Conservation (phyloP, 2,329 filamentous ascomycete genomes). For the Dactylellina sp. region DNA sequence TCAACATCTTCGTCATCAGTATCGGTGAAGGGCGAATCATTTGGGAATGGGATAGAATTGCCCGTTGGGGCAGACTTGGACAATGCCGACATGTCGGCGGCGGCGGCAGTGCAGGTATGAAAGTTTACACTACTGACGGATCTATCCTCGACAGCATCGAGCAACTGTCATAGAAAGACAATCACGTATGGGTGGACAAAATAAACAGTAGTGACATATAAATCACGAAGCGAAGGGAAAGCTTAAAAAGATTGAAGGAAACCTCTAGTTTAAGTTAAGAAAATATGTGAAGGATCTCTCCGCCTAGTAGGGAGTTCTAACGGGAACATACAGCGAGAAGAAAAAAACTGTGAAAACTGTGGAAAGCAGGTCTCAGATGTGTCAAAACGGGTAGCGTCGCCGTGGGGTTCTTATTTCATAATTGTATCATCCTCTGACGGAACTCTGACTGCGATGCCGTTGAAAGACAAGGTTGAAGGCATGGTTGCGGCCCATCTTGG, state of each 20-base stretch:
- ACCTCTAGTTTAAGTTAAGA: background rate
- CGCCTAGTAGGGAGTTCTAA: constrained; percentile 47
- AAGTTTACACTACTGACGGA: background rate
- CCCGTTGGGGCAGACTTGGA: constrained; percentile 50
- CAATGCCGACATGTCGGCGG: constrained; percentile 32
- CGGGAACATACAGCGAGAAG: constrained; percentile 27
- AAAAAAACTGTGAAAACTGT: too few species aligned
- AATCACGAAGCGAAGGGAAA: constrained; percentile 20
- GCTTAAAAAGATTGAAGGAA: constrained; percentile 6
- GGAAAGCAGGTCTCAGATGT: constrained; percentile 55
- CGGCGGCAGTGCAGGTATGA: background rate
- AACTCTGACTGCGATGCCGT: constrained; percentile 16
- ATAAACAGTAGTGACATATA: constrained; percentile 22
- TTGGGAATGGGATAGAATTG: constrained; percentile 35
- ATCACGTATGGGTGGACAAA: background rate
- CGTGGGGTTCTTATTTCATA: constrained; percentile 41
- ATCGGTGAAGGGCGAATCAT: constrained; percentile 36
- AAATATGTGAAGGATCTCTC: constrained; percentile 31
- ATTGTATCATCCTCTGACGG: constrained; percentile 23
- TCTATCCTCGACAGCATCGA: constrained; percentile 2
- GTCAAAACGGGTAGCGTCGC: constrained; percentile 43
- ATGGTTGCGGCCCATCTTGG: constrained; percentile 27
- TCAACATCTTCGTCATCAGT: constrained; percentile 52
- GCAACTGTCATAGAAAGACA: background rate
- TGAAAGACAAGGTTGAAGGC: constrained; percentile 1